These are phyloP conservation scores for Aspergillus jensenii DNA, from an alignment of 2,329 filamentous ascomycete species.

Conservation along the genomic window DNA sequence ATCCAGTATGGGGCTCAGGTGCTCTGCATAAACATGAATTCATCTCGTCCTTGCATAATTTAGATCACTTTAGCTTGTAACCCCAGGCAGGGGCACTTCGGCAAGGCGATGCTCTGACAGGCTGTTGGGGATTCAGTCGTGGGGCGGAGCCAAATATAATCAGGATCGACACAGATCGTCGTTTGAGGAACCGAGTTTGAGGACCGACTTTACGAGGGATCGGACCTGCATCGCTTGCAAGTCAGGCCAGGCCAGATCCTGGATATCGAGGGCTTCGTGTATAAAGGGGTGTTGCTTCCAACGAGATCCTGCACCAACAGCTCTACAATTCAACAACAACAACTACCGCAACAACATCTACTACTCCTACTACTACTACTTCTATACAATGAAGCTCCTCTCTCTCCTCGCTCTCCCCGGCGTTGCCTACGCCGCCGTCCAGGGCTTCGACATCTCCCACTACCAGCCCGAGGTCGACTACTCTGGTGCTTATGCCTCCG, in stretches of 20 bases:
- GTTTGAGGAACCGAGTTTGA: neutral
- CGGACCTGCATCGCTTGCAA: neutral
- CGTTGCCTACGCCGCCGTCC: constrained; percentile 23
- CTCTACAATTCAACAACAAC: neutral
- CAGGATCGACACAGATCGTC: constrained; percentile 5
- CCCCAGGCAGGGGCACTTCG: neutral
- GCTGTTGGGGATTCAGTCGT: neutral
- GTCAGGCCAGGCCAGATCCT: neutral
- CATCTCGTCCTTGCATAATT: neutral
- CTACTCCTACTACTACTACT: too few species aligned
- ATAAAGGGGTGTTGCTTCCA: neutral
- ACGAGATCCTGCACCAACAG: neutral
- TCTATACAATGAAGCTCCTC: constrained; percentile 19
- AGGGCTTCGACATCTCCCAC: constrained; percentile 35
- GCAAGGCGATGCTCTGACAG: neutral
- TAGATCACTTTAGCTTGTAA: neutral
- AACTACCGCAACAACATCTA: neutral
- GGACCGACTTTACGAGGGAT: neutral
- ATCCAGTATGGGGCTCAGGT: neutral
- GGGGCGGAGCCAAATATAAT: neutral
- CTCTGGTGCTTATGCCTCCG: constrained; percentile 25
- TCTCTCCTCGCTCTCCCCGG: constrained; percentile 20
- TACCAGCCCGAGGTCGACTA: constrained; percentile 31
- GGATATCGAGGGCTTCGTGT: neutral
- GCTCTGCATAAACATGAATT: neutral